phyloP scores from a whole-genome alignment of 768 basidiomycete genomes.

The Xerocomus spinulosus region DNA sequence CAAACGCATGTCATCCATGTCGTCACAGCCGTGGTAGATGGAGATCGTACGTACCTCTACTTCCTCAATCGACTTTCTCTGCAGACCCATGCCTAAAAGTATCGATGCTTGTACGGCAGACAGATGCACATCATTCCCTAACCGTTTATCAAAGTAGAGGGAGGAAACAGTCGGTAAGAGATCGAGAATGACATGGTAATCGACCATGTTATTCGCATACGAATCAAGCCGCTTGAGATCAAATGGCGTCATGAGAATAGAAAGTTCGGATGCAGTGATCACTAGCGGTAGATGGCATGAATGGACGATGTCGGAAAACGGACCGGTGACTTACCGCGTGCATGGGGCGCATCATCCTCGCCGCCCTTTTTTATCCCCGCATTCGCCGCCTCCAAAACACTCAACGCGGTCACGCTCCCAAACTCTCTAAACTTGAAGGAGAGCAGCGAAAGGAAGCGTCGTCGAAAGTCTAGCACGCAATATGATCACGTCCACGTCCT shows the following conservation, averaged over 20 bases:
- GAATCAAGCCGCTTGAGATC: slow-evolving; percentile 95
- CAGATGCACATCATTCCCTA: slow-evolving; percentile 61
- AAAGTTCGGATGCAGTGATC: slow-evolving; percentile 41
- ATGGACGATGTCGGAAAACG: not conserved
- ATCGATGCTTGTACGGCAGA: slow-evolving; percentile 92
- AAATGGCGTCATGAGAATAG: slow-evolving; percentile 76
- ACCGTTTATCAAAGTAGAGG: slow-evolving; percentile 79
- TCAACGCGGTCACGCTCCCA: slow-evolving; percentile 79
- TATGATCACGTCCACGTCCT: not conserved
- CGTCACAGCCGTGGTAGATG: not conserved
- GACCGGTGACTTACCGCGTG: slow-evolving; percentile 31
- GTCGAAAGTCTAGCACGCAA: slow-evolving; percentile 69
- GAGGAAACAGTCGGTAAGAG: slow-evolving; percentile 75
- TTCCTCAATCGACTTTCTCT: slow-evolving; percentile 85
- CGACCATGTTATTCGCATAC: slow-evolving; percentile 93
- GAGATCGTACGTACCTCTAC: slow-evolving; percentile 59
- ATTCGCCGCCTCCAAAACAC: slow-evolving; percentile 83
- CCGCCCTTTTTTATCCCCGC: slow-evolving; percentile 45
- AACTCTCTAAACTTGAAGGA: slow-evolving; percentile 97
- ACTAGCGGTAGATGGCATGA: slow-evolving; percentile 10
- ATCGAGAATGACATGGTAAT: slow-evolving; percentile 95
- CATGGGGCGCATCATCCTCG: slow-evolving; percentile 29
- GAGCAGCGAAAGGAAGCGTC: slow-evolving; percentile 81
- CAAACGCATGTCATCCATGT: slow-evolving; percentile 2
- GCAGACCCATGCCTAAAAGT: slow-evolving; percentile 81